Base-by-base conservation (phyloP, 2,329 filamentous ascomycete species). In the Fusarium equiseti region DNA sequence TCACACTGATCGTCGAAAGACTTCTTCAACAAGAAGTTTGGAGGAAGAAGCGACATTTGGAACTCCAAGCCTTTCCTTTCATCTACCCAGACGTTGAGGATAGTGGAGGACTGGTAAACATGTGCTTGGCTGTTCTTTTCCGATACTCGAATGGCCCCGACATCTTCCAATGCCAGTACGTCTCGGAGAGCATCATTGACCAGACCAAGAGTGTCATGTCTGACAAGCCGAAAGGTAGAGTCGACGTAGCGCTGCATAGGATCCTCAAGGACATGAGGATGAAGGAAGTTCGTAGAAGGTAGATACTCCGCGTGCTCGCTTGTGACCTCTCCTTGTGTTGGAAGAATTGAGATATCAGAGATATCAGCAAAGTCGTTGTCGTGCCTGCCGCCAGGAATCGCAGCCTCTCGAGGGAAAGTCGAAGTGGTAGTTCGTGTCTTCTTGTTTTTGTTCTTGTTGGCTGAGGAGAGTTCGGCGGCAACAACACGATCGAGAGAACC, bases 291-390 rank as follows among this genome's bases (percentile, higher is more conserved):
- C 1, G 56, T 71, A 2, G 63, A 57, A 0, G 68, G 66, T 1
- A 70, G 3, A 11, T 70, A 68, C 9, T 59, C 56, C 1, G 13
- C 29, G 5, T 50, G 35, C 7, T 52, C 43, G 4, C 58, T 44
- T 3, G 13, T 46, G 3, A 70, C 40, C 18, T 70, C 68, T 8
- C 10, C 43, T 0, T 32, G 18, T 2, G 68, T 70, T 5, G 68
- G 68, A 0, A 71, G 27, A 8, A 71, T 60, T 1, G 46, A n/a
- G 8, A 70, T 59, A 6, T 77, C 71, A 0, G 75, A 57, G 6
- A 71, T 70, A 16, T 64, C 53, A 1, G 54, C 51, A 13, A 63
- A 68, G 55, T 70, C 66, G 6, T 71, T 71, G 40, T 71, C 63
- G 5, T 71, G 68, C 32, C 66, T 63, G 3, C 66, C 66, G 0